Evolutionary conservation across 2,329 filamentous ascomycete species (phyloP).

Genomic region (Pyricularia pennisetigena): DNA sequence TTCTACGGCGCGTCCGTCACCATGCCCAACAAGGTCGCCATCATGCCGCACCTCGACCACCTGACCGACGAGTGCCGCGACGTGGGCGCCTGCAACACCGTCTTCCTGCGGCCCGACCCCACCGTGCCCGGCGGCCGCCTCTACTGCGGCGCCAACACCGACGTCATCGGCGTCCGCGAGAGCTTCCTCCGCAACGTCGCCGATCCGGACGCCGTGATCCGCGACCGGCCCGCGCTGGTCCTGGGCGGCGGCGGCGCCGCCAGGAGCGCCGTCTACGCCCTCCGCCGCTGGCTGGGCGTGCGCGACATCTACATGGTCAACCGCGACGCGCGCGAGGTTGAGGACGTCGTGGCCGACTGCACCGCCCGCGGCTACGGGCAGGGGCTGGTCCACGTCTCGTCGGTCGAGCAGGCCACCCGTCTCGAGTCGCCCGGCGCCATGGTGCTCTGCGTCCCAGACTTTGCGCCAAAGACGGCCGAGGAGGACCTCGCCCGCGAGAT

Average conservation of each 20-base stretch:
- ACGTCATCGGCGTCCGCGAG: constrained; percentile 69
- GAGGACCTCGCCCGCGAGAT: constrained; percentile 53
- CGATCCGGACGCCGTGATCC: constrained; percentile 32
- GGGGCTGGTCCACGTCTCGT: constrained; percentile 50
- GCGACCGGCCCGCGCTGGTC: constrained; percentile 57
- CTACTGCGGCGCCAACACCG: constrained; percentile 70
- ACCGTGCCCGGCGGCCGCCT: constrained; percentile 31
- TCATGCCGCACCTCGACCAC: constrained; percentile 63
- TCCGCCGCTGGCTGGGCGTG: constrained; percentile 59
- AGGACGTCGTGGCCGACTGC: constrained; percentile 57
- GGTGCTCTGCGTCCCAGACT: constrained; percentile 68
- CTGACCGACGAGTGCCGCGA: constrained; percentile 63
- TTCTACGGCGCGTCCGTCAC: constrained; percentile 66
- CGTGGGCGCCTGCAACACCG: constrained; percentile 72
- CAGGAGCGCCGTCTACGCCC: constrained; percentile 66
- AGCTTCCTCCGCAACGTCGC: constrained; percentile 51
- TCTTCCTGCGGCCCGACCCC: constrained; percentile 49
- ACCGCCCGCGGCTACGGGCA: constrained; percentile 46
- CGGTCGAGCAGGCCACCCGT: constrained; percentile 45
- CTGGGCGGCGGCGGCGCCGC: constrained; percentile 72
- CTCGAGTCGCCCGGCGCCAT: constrained; percentile 56
- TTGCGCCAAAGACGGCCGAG: constrained; percentile 53
- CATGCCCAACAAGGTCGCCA: constrained; percentile 76
- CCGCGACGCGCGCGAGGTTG: constrained; percentile 57
- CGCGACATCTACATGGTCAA: constrained; percentile 69